phyloP scores from a whole-genome alignment of 495 filamentous ascomycete species.

The Amniculicola lignicola region DNA sequence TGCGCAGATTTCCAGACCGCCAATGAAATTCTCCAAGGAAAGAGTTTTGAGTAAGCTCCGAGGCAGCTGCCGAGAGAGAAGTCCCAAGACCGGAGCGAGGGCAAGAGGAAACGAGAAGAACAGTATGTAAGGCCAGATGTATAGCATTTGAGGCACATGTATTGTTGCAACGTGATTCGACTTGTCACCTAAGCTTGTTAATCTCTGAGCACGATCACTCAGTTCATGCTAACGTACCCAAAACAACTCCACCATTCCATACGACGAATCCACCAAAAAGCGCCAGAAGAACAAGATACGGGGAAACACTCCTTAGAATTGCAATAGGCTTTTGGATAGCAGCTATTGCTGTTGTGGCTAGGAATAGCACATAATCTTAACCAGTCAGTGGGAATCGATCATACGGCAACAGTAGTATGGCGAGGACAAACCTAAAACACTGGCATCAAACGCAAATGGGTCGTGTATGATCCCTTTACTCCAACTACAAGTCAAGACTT shows the following conservation, averaged over 20 bases:
- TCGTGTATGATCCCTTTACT: slow-evolving; percentile 55
- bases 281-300: slow-evolving; percentile 64
- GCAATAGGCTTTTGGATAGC: slow-evolving; percentile 51
- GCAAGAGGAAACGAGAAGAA: slow-evolving; percentile 88
- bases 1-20: slow-evolving; percentile 27
- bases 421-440: slow-evolving; percentile 1
- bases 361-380: slow-evolving; percentile 58
- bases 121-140: slow-evolving; percentile 81
- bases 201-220: background rate
- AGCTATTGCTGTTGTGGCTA: slow-evolving; percentile 58
- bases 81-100: slow-evolving; percentile 47
- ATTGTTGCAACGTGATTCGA: slow-evolving; percentile 85
- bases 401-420: too few species aligned
- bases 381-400: too few species aligned
- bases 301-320: slow-evolving; percentile 54
- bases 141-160: slow-evolving; percentile 89
- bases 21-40: slow-evolving; percentile 34
- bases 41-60: slow-evolving; percentile 14
- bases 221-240: slow-evolving; percentile 54
- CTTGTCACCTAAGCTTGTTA: slow-evolving; percentile 67
- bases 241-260: slow-evolving; percentile 88
- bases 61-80: slow-evolving; percentile 18
- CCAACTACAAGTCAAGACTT: slow-evolving; percentile 34
- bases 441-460: slow-evolving; percentile 43
- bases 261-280: slow-evolving; percentile 71